Base-by-base conservation (phyloP, 164 flowering plant species). In the Brasenia schreberi region DNA sequence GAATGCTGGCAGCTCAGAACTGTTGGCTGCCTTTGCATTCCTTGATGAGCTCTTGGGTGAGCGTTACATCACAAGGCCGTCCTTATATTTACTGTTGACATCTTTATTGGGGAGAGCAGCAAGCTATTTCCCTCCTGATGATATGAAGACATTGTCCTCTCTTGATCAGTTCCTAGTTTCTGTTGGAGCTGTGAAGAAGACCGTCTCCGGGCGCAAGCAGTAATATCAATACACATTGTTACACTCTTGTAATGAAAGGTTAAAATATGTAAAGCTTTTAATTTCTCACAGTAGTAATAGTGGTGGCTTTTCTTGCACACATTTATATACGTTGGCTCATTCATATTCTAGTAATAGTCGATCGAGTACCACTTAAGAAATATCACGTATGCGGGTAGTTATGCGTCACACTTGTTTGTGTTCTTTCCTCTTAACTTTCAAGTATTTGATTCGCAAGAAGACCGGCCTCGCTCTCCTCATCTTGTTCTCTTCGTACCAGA, bases 71-170 rank as follows among this genome's bases (percentile, higher is more conserved):
- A 81, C 86, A 19, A 77, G 86, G 18, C 92, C 96, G 60, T 87
- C 94, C 6, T 75, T 89, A 9, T 77, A 92, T 42, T 86, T 87
- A 66, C 81, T 91, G 69, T 84, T 94, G 67, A 67, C 93, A 64
- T 88, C 84, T 60, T 73, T 89, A 44, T 71, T 89, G 92, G 96
- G 99, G 42, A 94, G 85, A 72, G 93, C 96, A 56, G 94, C 90
- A 23, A 89, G 96, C 70, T 94, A 91, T 75, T 94, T 91, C 74
- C 97, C 97, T 42, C 99, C 92, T 0, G 99, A 94, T 78, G 99
- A 89, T 71, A 89, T 91, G 99, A 94, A 81, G 78, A 94, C 96
- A 42, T 71, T 91, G 66, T 94, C 99, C 42, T 94, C 99, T 58
- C 96, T 94, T 44, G 99, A 94, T 62, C 68, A 87, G 75, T 94